These are phyloP conservation scores for Thelonectria rubi DNA, from an alignment of 2,329 filamentous ascomycete species.

Conservation along the genomic window DNA sequence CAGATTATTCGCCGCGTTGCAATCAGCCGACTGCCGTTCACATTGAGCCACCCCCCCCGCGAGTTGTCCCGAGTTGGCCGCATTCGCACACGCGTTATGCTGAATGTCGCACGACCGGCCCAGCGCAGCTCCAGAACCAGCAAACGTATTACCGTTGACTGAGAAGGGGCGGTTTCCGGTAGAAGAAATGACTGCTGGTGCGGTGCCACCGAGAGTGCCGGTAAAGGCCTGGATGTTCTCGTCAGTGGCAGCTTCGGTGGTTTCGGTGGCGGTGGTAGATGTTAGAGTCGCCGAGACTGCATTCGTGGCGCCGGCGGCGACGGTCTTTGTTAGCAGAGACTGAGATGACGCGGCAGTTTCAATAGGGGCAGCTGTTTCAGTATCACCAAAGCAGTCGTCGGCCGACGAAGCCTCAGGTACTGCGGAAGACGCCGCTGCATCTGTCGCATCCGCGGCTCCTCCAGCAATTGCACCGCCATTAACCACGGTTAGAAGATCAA, in stretches of 20 bases:
- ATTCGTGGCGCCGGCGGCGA: conserved; percentile 1
- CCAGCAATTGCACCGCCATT: conserved; percentile 18
- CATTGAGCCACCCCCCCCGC: conserved; percentile 26
- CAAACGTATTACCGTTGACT: conserved; percentile 66
- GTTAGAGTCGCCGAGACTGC: conserved; percentile 5
- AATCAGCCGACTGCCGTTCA: conserved; percentile 18
- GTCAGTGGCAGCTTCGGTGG: conserved; percentile 28
- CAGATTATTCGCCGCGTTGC: conserved; percentile 18
- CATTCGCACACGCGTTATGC: conserved; percentile 60
- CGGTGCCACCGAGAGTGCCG: conserved; percentile 52
- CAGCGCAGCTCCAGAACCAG: conserved; percentile 55
- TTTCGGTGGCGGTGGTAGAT: conserved; percentile 9
- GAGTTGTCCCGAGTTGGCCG: conserved; percentile 55
- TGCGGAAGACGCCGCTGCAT: conserved; percentile 2
- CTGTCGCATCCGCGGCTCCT: conserved; percentile 1
- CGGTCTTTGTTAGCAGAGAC: not conserved
- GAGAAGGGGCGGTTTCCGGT: conserved; percentile 54
- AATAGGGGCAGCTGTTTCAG: not conserved
- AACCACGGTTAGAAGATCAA: conserved; percentile 26
- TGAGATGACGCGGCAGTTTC: not conserved
- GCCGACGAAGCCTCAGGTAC: not conserved
- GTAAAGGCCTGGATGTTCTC: conserved; percentile 58
- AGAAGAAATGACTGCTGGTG: conserved; percentile 53
- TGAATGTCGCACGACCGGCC: conserved; percentile 60
- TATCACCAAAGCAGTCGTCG: not conserved